Evolutionary conservation across 2,329 filamentous ascomycete genomes (phyloP), one percentile per base, ranked within the genome.

Genomic region (Phialocephala sp.): DNA sequence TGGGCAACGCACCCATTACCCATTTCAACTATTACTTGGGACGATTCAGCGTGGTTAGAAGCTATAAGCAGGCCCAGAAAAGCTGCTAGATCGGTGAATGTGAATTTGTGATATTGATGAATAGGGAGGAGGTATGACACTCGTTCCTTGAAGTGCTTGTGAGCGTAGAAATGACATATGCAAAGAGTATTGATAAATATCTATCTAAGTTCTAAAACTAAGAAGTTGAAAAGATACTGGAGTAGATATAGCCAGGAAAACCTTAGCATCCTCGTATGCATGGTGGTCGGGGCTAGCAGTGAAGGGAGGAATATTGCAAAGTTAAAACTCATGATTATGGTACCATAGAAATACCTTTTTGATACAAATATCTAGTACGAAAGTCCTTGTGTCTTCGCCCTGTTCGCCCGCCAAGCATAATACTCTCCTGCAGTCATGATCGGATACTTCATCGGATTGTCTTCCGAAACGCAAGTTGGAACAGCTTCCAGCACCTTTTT

Each of bases 11-110:
- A 91, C 86, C 70, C 92, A 92, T 78, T 89, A 89, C 66, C 91
- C 91, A n/a, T 0, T 91, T 86, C 84, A 93, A 93, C 78, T 93
- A 93, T 79, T 90, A 92, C 72, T 82, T 93, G 1, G 89, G 88
- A 41, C 86, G 89, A 41, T 93, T 92, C 82, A 90, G 89, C 78
- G 87, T 86, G 56, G 86, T 93, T 56, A 90, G 90, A 32, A 87
- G 83, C 62, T n/a, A n/a, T n/a, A n/a, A n/a, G n/a, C n/a, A n/a
- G n/a, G n/a, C n/a, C n/a, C n/a, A n/a, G n/a, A n/a, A n/a, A n/a
- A n/a, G n/a, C n/a, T n/a, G n/a, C n/a, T n/a, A n/a, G n/a, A n/a
- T n/a, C n/a, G n/a, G n/a, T n/a, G n/a, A n/a, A n/a, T n/a, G n/a
- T n/a, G n/a, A n/a, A n/a, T n/a, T n/a, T n/a, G n/a, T n/a, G n/a